phyloP scores from a whole-genome alignment of 2,329 filamentous ascomycete species.

The Fusarium goolgardi region DNA sequence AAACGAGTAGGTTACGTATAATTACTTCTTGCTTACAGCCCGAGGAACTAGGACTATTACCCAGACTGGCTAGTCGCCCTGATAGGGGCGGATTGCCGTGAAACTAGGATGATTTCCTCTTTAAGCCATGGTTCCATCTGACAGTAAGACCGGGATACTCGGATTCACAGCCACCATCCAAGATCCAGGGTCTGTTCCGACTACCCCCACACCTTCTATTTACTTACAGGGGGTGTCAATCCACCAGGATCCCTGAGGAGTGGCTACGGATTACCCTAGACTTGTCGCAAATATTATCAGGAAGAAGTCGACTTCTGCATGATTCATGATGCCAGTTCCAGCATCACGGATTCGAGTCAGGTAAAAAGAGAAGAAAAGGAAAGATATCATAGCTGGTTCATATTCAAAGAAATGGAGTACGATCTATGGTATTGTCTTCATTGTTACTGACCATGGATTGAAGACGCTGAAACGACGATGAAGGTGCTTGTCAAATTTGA shows the following conservation, averaged over 20 bases:
- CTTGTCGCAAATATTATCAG: neutral
- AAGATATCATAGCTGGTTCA: too few species aligned
- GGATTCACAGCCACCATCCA: neutral
- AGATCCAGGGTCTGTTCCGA: neutral
- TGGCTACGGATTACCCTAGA: neutral
- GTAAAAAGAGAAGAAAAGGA: too few species aligned
- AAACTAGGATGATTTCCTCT: neutral
- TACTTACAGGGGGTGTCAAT: neutral
- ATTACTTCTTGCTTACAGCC: neutral
- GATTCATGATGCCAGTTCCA: too few species aligned
- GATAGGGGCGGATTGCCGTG: neutral
- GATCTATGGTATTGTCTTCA: too few species aligned
- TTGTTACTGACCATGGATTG: too few species aligned
- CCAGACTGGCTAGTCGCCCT: neutral
- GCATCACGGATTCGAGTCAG: too few species aligned
- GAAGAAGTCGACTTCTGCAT: neutral
- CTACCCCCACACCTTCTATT: neutral
- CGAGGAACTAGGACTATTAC: neutral
- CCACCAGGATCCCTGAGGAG: too few species aligned
- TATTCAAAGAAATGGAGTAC: too few species aligned
- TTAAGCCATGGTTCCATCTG: neutral
- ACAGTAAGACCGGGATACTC: constrained; percentile 23
- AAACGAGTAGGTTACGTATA: neutral
- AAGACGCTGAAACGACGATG: too few species aligned
- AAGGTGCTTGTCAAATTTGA: too few species aligned